Evolutionary conservation across 2,329 filamentous ascomycete species (phyloP), one percentile per base, ranked within the genome.

Genomic region (Zymoseptoria brevis): DNA sequence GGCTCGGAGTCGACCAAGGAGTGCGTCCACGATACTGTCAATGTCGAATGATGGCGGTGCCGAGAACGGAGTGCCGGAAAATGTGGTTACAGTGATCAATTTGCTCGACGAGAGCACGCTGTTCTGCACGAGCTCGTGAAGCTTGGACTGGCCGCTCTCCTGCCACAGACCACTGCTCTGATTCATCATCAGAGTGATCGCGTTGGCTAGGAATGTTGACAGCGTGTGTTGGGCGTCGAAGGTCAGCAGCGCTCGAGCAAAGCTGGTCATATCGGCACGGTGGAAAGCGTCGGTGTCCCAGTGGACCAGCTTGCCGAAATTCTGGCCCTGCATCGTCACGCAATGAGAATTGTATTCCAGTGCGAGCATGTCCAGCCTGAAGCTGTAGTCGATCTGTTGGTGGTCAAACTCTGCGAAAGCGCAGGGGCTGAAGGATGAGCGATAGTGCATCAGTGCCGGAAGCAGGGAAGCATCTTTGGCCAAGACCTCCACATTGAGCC

Each of bases 191-290:
- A 54, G 22, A 1, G 60, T 59, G 6, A 67, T 53, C 1, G 62
- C 29, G 0, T 16, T 16, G 19, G 61, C 59, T 1, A 70, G 57
- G 5, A 67, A 64, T 8, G n/a, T 41, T 24, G 67, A 50, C 1
- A 70, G 49, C n/a, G 19, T 41, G 16, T 59, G 53, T 48, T 70
- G 65, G 1, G 68, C 67, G 45, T 71, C 61, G 11, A 69, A 35
- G 2, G 67, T 35, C 2, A 71, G 53, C 4, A 54, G 52, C 3
- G 59, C 66, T 9, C 64, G 60, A 1, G 68, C 68, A 52, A 64
- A 71, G 9, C 68, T 67, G 2, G 69, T 21, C 8, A 64, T 59
- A 16, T 68, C 61, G n/a, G 22, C 45, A 6, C 61, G 48, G 52
- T 71, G 68, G 3, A 59, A 62, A 4, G 56, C 54, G 0, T 60